phyloP scores from a whole-genome alignment of 371 early-diverging fungal genomes.

The Neoconidiobolus thromboides region DNA sequence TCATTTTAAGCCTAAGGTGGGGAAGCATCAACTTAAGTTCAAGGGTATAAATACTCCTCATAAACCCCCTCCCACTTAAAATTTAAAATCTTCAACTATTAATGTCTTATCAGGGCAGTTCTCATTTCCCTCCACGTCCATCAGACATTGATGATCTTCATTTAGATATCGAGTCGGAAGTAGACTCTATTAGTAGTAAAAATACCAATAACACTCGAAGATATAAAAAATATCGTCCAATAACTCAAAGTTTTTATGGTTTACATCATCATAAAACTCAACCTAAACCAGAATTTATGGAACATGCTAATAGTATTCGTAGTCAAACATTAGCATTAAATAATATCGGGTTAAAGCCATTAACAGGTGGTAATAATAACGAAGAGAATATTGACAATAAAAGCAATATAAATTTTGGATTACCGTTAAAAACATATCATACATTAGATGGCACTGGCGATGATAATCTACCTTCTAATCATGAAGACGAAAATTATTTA shows the following conservation, averaged over 20 bases:
- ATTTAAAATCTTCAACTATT: too few species aligned
- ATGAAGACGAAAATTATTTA: background rate
- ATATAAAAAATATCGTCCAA: conserved; percentile 5
- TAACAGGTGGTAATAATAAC: background rate
- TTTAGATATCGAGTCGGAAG: too few species aligned
- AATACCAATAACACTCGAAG: background rate
- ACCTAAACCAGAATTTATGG: background rate
- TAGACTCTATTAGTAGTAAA: too few species aligned
- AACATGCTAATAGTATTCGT: background rate
- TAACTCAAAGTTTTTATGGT: conserved; percentile 5
- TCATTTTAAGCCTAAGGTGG: too few species aligned
- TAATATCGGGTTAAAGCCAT: background rate
- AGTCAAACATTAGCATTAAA: conserved; percentile 4
- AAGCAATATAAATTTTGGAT: background rate
- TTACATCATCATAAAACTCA: conserved; percentile 5
- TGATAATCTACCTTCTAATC: background rate
- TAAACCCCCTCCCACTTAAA: too few species aligned
- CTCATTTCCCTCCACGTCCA: too few species aligned
- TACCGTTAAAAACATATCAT: background rate
- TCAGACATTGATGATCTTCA: too few species aligned
- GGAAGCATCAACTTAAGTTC: too few species aligned
- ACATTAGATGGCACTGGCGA: background rate
- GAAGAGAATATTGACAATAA: background rate
- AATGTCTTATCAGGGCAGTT: too few species aligned
- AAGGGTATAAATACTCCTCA: too few species aligned